These are phyloP conservation scores for Silene conica DNA, from an alignment of 148 eudicot species.

Conservation along the genomic window DNA sequence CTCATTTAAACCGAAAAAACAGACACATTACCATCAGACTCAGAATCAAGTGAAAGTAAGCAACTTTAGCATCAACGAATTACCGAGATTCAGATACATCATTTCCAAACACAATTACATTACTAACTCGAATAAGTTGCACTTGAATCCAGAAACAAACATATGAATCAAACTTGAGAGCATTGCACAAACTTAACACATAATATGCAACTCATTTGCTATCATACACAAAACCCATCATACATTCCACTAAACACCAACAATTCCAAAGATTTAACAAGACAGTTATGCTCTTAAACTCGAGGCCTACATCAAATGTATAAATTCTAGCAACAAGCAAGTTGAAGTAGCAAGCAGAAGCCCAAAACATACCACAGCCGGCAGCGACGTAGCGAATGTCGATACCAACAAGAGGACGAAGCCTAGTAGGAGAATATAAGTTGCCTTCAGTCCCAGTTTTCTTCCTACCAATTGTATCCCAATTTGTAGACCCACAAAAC, in stretches of 20 bases:
- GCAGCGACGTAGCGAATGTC: conserved; percentile 73
- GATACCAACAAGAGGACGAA: conserved; percentile 82
- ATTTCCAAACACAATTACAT: background rate
- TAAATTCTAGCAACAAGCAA: background rate
- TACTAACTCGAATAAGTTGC: background rate
- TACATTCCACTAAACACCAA: background rate
- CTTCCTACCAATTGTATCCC: conserved; percentile 76
- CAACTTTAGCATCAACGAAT: background rate
- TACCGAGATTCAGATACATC: background rate
- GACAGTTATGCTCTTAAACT: background rate
- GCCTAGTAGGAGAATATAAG: conserved; percentile 72
- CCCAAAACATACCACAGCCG: conserved; percentile 57
- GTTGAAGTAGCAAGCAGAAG: background rate
- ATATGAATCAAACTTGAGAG: background rate
- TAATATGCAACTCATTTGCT: background rate
- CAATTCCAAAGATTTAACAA: background rate
- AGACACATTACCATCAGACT: background rate
- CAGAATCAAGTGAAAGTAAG: background rate
- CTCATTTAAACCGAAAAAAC: no score
- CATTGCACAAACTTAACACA: background rate
- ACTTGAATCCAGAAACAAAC: background rate
- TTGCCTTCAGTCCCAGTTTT: conserved; percentile 50
- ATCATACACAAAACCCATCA: background rate
- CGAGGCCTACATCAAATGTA: no score
- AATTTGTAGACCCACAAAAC: conserved; percentile 77